Base-by-base conservation (phyloP, 2,329 filamentous ascomycete genomes). In the Huntiella decipiens region DNA sequence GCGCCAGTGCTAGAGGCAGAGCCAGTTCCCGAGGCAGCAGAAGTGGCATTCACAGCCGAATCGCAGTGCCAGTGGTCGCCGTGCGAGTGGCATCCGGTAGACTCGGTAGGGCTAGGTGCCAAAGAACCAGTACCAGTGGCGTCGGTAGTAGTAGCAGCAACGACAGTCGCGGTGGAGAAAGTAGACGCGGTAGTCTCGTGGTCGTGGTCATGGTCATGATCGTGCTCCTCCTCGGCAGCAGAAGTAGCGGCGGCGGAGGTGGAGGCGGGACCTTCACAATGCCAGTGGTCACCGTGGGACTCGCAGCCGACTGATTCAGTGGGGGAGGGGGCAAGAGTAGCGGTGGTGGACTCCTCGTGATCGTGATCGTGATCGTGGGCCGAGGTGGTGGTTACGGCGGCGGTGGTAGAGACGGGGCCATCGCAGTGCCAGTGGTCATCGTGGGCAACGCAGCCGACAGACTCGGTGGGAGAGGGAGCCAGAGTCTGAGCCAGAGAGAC, bases 251-350 rank as follows among this genome's bases (percentile, higher is more conserved):
- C 8, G 15, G n/a, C 16, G 15, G 35, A 11, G 19, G 41, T 31
- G 7, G 38, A 7, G 17, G 15, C 28, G 22, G 49, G 37, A 12
- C 44, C 51, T 32, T 52, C 52, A 37, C 52, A 54, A 49, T 53
- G 50, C 49, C 46, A 64, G 53, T 64, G 60, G 50, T 64, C 61
- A 16, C 56, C 57, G 47, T 63, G 60, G n/a, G 59, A 51, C 39
- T 57, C 52, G 47, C 60, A 62, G 31, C 54, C 55, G 16, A 54
- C 47, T 3, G 55, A 59, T n/a, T 62, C 55, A 46, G 58, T 60
- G 22, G 58, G 56, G n/a, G 54, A 56, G 13, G 57, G 55, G n/a
- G 43, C 43, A 5, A 48, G 19, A 13, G 47, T 40, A 22, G 38
- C n/a, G 16, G 40, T 42, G 43, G 38, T 28, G 36, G 44, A 33